Percentiles rank a stretch among this genome's conserved stretches.
Conservation (phyloP, 495 filamentous ascomycete genomes). For the Terfezia claveryi region DNA sequence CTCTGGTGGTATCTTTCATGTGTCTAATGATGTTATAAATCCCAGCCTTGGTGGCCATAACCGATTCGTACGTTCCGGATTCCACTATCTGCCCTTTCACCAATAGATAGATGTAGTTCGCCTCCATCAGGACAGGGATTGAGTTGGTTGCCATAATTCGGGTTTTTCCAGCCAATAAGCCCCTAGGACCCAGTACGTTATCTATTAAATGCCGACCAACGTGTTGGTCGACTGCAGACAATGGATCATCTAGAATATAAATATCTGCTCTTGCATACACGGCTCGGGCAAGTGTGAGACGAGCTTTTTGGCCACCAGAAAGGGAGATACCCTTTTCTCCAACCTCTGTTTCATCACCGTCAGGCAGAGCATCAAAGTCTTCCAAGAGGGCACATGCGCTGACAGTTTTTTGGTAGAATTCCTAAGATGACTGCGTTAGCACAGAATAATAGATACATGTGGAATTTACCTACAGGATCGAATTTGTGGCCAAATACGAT, state of each 20-base stretch:
- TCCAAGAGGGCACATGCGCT: constrained; percentile 82
- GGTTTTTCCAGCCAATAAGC: constrained; percentile 67
- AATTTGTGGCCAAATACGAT: constrained; percentile 92
- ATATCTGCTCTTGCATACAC: constrained; percentile 97
- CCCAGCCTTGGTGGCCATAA: constrained; percentile 82
- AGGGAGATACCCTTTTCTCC: constrained; percentile 94
- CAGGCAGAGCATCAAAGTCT: constrained; percentile 79
- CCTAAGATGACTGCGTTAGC: constrained; percentile 1
- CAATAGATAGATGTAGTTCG: constrained; percentile 64
- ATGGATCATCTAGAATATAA: constrained; percentile 79
- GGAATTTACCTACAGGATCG: constrained; percentile 33
- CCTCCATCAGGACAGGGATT: constrained; percentile 72
- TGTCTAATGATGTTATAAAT: constrained; percentile 53
- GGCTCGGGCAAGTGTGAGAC: constrained; percentile 80
- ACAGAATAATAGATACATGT: too few relatives aligned
- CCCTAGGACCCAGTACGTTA: constrained; percentile 67
- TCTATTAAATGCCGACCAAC: constrained; percentile 89
- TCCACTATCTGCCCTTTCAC: constrained; percentile 69
- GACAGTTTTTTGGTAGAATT: constrained; percentile 84
- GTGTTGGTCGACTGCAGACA: constrained; percentile 94
- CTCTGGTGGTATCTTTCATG: constrained; percentile 42
- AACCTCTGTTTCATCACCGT: constrained; percentile 91
- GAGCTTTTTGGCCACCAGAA: constrained; percentile 90
- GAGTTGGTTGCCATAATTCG: constrained; percentile 91
- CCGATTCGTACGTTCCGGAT: constrained; percentile 67